Percentiles rank a stretch among this genome's conserved stretches.
Conservation (phyloP, 106 monocot genomes). For the Vanilla planifolia region DNA sequence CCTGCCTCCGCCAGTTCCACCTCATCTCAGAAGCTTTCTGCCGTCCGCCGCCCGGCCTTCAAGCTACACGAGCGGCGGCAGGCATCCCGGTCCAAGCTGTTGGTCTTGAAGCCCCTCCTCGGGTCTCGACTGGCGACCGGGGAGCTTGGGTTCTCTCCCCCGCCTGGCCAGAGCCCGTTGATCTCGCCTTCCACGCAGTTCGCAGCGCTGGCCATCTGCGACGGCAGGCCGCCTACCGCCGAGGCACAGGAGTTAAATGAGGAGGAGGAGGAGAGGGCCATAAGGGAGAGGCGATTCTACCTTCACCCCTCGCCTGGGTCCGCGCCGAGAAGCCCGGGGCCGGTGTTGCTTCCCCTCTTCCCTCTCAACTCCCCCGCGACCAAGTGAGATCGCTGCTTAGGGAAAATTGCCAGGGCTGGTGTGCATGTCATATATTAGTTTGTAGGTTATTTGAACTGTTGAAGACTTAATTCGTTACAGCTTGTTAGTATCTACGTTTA, state of each 20-base stretch:
- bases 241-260: slow-evolving; percentile 22
- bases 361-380: slow-evolving; percentile 6
- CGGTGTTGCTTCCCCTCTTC: slow-evolving; percentile 30
- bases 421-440: no score
- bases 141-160: not conserved
- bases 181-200: slow-evolving; percentile 19
- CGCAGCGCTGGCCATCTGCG: slow-evolving; percentile 9
- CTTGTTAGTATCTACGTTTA: no score
- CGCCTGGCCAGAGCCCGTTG: not conserved
- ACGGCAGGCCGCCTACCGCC: not conserved
- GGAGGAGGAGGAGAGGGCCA: slow-evolving; percentile 42
- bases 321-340: slow-evolving; percentile 8
- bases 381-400: not conserved
- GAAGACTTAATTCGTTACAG: no score
- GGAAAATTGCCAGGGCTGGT: no score
- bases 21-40: not conserved
- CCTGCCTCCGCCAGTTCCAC: not conserved
- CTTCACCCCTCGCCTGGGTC: slow-evolving; percentile 32
- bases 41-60: slow-evolving; percentile 12
- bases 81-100: slow-evolving; percentile 10
- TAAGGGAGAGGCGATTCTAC: slow-evolving; percentile 42
- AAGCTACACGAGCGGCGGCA: slow-evolving; percentile 34
- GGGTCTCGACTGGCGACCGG: not conserved
- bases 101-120: slow-evolving; percentile 17
- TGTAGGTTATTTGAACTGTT: no score